Evolutionary conservation across 1,284 basidiomycete genomes (phyloP).

Genomic region (Stygiomarasmius scandens): DNA sequence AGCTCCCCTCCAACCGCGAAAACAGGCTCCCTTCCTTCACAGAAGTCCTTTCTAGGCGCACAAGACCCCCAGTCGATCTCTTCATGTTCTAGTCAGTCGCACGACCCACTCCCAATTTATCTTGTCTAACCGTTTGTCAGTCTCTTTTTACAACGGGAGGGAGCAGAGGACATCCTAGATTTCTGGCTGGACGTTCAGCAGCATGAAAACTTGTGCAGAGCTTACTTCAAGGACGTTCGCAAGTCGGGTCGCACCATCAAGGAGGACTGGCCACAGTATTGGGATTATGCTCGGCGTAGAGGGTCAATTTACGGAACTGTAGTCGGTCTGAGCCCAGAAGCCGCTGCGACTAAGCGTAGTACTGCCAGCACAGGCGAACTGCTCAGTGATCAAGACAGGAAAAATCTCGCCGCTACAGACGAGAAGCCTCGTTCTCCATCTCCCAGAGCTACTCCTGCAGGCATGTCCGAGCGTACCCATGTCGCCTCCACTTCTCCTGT

Average conservation of each 20-base stretch:
- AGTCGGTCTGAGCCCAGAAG: conserved; percentile 68
- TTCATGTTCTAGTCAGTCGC: conserved; percentile 95
- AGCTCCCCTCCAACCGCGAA: conserved; percentile 66
- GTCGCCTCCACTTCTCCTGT: conserved; percentile 53
- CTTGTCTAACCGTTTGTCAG: conserved; percentile 37
- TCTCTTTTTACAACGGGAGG: conserved; percentile 90
- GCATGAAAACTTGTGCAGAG: conserved; percentile 97
- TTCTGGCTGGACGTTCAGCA: conserved; percentile 99
- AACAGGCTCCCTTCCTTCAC: conserved; percentile 79
- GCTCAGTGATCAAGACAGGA: conserved; percentile 66
- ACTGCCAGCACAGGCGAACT: conserved; percentile 74
- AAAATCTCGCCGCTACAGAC: conserved; percentile 50
- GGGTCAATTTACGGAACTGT: conserved; percentile 92
- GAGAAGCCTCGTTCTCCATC: conserved; percentile 58
- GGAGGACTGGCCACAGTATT: conserved; percentile 98
- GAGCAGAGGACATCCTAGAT: conserved; percentile 93
- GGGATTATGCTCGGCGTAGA: conserved; percentile 84
- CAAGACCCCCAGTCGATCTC: conserved; percentile 92
- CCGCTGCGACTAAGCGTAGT: conserved; percentile 65
- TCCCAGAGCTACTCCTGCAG: conserved; percentile 40
- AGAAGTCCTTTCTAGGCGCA: conserved; percentile 86
- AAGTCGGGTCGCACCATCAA: conserved; percentile 90
- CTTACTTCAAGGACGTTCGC: conserved; percentile 97
- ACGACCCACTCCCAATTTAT: conserved; percentile 12
- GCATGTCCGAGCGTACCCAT: conserved; percentile 49